Conservation (phyloP, 345 rosid genomes). For the Corymbia maculata region DNA sequence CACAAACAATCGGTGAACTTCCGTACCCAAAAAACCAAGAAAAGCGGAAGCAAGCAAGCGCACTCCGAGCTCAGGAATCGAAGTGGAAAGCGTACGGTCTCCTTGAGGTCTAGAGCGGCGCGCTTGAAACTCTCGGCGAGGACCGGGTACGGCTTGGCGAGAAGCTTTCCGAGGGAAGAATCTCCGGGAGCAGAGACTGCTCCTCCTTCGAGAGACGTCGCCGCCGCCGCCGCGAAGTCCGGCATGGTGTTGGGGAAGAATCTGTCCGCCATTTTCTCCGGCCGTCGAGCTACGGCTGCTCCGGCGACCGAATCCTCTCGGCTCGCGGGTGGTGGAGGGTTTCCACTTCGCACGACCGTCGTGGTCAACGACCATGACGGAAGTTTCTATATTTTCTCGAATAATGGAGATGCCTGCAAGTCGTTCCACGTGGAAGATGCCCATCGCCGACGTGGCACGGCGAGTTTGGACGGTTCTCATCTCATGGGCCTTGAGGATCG, state of each 20-base stretch:
- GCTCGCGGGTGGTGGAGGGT: neutral
- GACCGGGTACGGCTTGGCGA: slow-evolving; percentile 49
- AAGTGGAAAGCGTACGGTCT: slow-evolving; percentile 28
- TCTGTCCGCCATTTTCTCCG: slow-evolving; percentile 46
- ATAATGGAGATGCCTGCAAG: no score
- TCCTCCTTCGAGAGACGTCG: neutral
- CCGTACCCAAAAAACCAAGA: no score
- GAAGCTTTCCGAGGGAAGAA: slow-evolving; percentile 41
- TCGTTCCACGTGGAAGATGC: neutral
- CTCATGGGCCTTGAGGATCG: neutral
- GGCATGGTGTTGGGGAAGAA: slow-evolving; percentile 59
- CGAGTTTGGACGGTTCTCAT: neutral
- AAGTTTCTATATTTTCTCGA: neutral
- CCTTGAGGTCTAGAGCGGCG: slow-evolving; percentile 67
- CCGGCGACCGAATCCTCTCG: neutral
- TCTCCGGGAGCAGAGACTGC: slow-evolving; percentile 9
- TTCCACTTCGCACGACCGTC: neutral
- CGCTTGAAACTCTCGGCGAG: slow-evolving; percentile 48
- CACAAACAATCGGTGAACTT: neutral
- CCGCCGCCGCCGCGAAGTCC: slow-evolving; percentile 29
- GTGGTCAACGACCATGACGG: neutral
- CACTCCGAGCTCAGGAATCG: neutral
- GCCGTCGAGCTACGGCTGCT: neutral
- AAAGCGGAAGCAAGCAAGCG: neutral
- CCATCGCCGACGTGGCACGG: neutral